Percentiles rank a stretch among this genome's conserved stretches.
These are phyloP conservation scores for Lasiodiplodia hormozganensis DNA, from an alignment of 2,329 filamentous ascomycete species.

Conservation along the genomic window DNA sequence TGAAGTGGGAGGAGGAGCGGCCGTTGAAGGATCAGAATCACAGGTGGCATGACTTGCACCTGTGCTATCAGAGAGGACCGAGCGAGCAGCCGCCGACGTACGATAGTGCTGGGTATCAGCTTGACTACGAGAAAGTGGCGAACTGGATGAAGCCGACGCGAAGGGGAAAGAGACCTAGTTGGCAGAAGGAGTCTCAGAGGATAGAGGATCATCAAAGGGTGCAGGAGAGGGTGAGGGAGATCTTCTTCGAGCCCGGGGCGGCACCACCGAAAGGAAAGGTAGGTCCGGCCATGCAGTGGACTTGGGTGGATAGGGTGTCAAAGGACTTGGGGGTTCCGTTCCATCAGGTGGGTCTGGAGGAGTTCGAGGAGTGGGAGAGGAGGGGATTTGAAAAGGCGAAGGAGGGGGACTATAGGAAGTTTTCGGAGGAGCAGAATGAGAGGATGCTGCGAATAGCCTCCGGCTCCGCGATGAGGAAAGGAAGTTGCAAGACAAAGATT, in stretches of 20 bases:
- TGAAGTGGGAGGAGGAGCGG: background rate
- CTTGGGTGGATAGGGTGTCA: slow-evolving; percentile 29
- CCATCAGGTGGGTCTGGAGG: slow-evolving; percentile 31
- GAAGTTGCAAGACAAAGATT: background rate
- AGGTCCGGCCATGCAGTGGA: background rate
- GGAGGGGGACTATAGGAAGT: background rate
- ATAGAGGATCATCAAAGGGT: background rate
- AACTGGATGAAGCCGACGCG: background rate
- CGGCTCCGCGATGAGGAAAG: background rate
- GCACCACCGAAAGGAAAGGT: background rate
- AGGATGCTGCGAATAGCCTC: background rate
- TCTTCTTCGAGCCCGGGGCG: slow-evolving; percentile 28
- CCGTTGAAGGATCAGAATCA: background rate
- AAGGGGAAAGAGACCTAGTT: slow-evolving; percentile 24
- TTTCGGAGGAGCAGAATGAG: background rate
- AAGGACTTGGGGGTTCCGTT: slow-evolving; percentile 32
- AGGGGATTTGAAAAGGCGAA: slow-evolving; percentile 29
- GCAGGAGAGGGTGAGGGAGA: slow-evolving; percentile 1
- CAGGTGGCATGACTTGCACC: background rate
- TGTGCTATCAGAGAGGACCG: background rate
- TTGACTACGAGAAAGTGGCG: slow-evolving; percentile 24
- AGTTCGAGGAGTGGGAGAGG: slow-evolving; percentile 32
- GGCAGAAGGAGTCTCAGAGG: background rate
- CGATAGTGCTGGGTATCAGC: slow-evolving; percentile 31
- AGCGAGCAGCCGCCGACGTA: slow-evolving; percentile 30